phyloP scores from a whole-genome alignment of 1,284 basidiomycete genomes.

The Lignosus rhinocerotis region DNA sequence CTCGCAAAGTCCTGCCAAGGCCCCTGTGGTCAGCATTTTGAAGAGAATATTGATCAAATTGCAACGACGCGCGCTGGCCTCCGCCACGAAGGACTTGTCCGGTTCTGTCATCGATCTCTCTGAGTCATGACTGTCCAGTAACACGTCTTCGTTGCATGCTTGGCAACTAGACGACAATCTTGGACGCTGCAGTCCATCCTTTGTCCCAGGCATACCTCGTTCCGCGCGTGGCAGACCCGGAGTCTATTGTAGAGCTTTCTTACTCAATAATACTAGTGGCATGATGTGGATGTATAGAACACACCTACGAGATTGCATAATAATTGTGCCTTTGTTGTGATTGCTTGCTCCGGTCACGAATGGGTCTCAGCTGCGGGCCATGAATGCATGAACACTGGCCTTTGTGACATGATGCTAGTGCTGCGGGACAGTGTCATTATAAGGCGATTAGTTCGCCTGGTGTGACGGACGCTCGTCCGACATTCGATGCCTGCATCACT shows the following conservation, averaged over 20 bases:
- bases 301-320: neutral
- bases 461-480: neutral
- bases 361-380: neutral
- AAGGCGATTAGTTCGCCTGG: neutral
- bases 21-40: slow-evolving; percentile 41
- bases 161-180: neutral
- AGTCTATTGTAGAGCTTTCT: neutral
- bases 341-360: neutral
- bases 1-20: slow-evolving; percentile 41
- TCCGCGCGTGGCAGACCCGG: neutral
- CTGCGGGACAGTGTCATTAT: neutral
- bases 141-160: neutral
- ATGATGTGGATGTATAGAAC: neutral
- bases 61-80: slow-evolving; percentile 32
- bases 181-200: slow-evolving; percentile 6
- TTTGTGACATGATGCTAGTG: neutral
- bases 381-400: neutral
- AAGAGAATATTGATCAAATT: slow-evolving; percentile 46
- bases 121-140: neutral
- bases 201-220: neutral
- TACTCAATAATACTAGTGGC: neutral
- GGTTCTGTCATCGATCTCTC: slow-evolving; percentile 7
- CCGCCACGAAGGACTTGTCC: neutral
- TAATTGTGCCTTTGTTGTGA: neutral
- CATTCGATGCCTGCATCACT: neutral